Conservation (phyloP, 352 stramenopile genomes). For the Globisporangium parvum region DNA sequence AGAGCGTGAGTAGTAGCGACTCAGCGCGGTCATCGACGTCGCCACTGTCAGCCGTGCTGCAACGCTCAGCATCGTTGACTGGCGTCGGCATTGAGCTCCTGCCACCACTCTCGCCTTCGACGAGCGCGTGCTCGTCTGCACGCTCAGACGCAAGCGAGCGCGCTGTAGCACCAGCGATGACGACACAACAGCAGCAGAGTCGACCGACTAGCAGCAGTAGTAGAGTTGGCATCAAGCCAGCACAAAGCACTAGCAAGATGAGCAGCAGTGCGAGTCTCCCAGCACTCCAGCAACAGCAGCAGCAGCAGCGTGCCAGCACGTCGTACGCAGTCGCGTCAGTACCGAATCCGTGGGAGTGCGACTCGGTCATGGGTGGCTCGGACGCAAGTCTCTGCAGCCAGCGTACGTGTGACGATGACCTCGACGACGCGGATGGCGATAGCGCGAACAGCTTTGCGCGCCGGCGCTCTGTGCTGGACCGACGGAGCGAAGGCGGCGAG, state of each 20-base stretch:
- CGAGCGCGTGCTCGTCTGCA: slow-evolving; percentile 24
- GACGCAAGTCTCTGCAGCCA: slow-evolving; percentile 45
- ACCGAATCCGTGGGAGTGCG: slow-evolving; percentile 52
- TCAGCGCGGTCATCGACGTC: background rate
- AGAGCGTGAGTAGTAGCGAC: slow-evolving; percentile 3
- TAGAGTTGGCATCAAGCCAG: slow-evolving; percentile 1
- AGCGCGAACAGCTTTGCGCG: slow-evolving; percentile 3
- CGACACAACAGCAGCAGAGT: background rate
- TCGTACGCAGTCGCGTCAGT: slow-evolving; percentile 21
- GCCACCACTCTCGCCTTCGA: slow-evolving; percentile 22
- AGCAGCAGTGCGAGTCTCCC: slow-evolving; percentile 16
- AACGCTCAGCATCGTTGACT: slow-evolving; percentile 9
- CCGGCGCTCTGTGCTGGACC: slow-evolving; percentile 9
- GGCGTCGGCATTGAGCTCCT: slow-evolving; percentile 11
- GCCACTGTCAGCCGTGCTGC: background rate
- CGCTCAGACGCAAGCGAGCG: slow-evolving; percentile 22
- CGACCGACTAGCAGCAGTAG: slow-evolving; percentile 5
- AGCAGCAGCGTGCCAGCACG: background rate
- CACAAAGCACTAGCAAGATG: slow-evolving; percentile 1
- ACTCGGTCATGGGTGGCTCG: slow-evolving; percentile 41
- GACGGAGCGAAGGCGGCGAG: slow-evolving; percentile 10
- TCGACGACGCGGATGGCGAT: slow-evolving; percentile 5
- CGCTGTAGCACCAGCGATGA: background rate
- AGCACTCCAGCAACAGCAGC: slow-evolving; percentile 16
- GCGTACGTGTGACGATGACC: slow-evolving; percentile 21